Conservation (phyloP, 805 yeast species). For the Candida insectalens region DNA sequence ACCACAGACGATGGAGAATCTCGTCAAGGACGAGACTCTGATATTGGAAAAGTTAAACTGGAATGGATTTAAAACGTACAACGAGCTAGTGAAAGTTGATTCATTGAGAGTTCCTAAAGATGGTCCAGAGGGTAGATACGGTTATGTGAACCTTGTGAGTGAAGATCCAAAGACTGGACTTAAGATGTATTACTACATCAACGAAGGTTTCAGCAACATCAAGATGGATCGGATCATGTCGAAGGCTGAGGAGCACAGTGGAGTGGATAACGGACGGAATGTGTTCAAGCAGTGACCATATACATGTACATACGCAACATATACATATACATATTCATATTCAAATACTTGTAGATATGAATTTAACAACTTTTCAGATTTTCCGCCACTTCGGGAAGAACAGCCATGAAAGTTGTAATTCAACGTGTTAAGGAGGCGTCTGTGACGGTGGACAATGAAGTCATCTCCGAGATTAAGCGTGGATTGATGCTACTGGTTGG, state of each 20-base stretch:
- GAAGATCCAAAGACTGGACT: constrained; percentile 25
- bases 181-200: constrained; percentile 41
- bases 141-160: constrained; percentile 41
- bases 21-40: constrained; percentile 52
- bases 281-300: constrained; percentile 11
- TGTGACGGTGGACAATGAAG: constrained; percentile 66
- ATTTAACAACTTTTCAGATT: not conserved
- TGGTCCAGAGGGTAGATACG: constrained; percentile 27
- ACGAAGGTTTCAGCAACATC: constrained; percentile 71
- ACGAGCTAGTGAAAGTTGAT: constrained; percentile 45
- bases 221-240: constrained; percentile 85
- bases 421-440: constrained; percentile 87
- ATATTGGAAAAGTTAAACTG: constrained; percentile 58
- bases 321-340: constrained; percentile 1
- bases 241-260: constrained; percentile 59
- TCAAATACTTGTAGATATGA: too few relatives aligned
- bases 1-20: constrained; percentile 56
- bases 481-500: constrained; percentile 85
- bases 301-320: not conserved
- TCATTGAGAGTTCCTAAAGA: constrained; percentile 31
- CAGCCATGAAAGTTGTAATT: constrained; percentile 72
- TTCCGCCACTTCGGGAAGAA: not conserved
- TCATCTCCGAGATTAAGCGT: constrained; percentile 64
- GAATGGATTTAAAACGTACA: constrained; percentile 58
- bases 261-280: constrained; percentile 58